Conservation (phyloP, 352 stramenopile genomes). For the Pythium insidiosum region DNA sequence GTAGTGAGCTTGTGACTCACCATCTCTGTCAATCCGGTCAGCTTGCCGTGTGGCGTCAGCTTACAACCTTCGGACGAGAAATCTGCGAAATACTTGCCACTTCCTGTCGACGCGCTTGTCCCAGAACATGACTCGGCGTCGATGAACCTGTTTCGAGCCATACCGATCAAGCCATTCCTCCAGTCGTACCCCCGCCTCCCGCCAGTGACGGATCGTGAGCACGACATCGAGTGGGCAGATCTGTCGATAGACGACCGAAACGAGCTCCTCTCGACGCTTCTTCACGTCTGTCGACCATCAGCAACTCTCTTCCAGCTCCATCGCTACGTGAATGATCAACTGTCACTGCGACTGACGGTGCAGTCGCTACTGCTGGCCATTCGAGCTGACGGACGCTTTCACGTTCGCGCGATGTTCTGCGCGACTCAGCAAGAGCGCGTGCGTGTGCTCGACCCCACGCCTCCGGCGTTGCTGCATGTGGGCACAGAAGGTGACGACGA, state of each 20-base stretch:
- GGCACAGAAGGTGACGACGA: constrained; percentile 12
- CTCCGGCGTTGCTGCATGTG: neutral
- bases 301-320: constrained; percentile 55
- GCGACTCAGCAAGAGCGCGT: constrained; percentile 13
- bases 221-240: constrained; percentile 1
- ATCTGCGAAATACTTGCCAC: constrained; percentile 19
- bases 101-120: constrained; percentile 50
- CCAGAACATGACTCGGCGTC: constrained; percentile 39
- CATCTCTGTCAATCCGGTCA: no score
- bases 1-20: no score
- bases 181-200: constrained; percentile 37
- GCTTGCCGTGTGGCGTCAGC: no score
- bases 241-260: constrained; percentile 17
- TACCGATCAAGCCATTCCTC: constrained; percentile 38
- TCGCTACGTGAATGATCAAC: constrained; percentile 36
- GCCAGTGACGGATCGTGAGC: neutral
- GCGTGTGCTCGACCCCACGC: constrained; percentile 14
- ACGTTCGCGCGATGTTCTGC: constrained; percentile 25
- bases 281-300: constrained; percentile 33
- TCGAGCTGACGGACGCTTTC: constrained; percentile 25
- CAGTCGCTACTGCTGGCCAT: constrained; percentile 36
- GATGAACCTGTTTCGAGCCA: constrained; percentile 26
- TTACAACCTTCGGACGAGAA: no score
- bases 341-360: constrained; percentile 31
- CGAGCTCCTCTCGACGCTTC: constrained; percentile 22